These are phyloP conservation scores for Pichia sp. DNA, from an alignment of 1,139 yeast genomes.

Conservation along the genomic window DNA sequence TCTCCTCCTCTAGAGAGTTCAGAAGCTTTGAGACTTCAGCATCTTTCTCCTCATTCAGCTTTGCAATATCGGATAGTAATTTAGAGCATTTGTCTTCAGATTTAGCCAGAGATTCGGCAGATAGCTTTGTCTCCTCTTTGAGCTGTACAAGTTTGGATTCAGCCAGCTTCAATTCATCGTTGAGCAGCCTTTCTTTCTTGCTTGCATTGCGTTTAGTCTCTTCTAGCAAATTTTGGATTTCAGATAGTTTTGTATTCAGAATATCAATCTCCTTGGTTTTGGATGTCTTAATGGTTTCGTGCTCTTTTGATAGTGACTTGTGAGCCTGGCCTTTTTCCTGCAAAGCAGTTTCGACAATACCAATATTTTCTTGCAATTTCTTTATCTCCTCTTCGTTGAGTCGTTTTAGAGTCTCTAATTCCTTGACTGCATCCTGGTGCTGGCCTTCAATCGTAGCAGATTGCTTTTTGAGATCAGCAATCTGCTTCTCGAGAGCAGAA, in stretches of 20 bases:
- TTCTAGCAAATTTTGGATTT: background rate
- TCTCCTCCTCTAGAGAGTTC: too few relatives aligned
- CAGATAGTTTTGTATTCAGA: conserved; percentile 3
- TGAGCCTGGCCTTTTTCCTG: conserved; percentile 2
- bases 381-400: conserved; percentile 3
- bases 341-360: background rate
- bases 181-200: conserved; percentile 3
- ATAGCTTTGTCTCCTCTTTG: too few relatives aligned
- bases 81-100: too few relatives aligned
- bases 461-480: background rate
- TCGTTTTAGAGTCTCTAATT: conserved; percentile 3
- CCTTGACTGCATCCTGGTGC: conserved; percentile 1
- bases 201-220: conserved; percentile 1
- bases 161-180: background rate
- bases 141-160: too few relatives aligned
- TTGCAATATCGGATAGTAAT: too few relatives aligned
- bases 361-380: conserved; percentile 1
- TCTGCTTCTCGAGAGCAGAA: background rate
- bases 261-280: conserved; percentile 12
- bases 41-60: too few relatives aligned
- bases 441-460: background rate
- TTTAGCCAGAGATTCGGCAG: too few relatives aligned
- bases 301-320: background rate
- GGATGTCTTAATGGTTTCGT: conserved; percentile 7
- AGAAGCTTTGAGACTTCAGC: too few relatives aligned